Evolutionary conservation across 306 rosid genomes (phyloP), one percentile per base, ranked within the genome.

Genomic region (Castanea sativa): DNA sequence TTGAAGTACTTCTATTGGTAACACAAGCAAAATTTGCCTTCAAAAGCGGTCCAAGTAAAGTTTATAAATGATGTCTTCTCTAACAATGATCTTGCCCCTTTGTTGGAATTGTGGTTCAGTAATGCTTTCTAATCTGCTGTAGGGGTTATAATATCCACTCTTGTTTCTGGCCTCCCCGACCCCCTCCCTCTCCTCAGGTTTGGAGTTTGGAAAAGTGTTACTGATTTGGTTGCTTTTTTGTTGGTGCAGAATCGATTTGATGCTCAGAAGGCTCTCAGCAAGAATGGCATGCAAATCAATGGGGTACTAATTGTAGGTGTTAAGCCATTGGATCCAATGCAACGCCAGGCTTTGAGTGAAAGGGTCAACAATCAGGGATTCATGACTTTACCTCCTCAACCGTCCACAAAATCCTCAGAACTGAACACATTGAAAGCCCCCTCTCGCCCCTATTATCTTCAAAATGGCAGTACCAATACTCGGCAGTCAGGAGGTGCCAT

Each of bases 261-360:
- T 89, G 98, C 98, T 58, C 96, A 85, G 73, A 96, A 89, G 81
- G 99, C 99, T 64, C 93, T 96, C 20, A 88, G 85, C 88, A 96
- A 93, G 86, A 91, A 93, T 56, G 98, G 98, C 67, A 86, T 87
- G 87, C 98, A 93, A 85, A 89, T 96, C 33, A 96, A 91, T 55
- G 97, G 99, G 77, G 92, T 91, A 61, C 87, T 96, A 75, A 88
- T 96, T 65, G 85, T 96, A 71, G 99, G 99, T 5, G 99, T 93
- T 87, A 96, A 96, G 84, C 91, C 94, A 51, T 68, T 93, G 89
- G 99, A 96, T 82, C 99, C 97, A 71, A 87, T 93, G 92, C 98
- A 96, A 77, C 90, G 94, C 45, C 97, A 90, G 77, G 86, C 89
- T 75, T 87, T 96, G 77, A 84, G 82, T 29, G 98, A 93, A 76